Base-by-base conservation (phyloP, 805 yeast species). In the Ogataea pilisensis region DNA sequence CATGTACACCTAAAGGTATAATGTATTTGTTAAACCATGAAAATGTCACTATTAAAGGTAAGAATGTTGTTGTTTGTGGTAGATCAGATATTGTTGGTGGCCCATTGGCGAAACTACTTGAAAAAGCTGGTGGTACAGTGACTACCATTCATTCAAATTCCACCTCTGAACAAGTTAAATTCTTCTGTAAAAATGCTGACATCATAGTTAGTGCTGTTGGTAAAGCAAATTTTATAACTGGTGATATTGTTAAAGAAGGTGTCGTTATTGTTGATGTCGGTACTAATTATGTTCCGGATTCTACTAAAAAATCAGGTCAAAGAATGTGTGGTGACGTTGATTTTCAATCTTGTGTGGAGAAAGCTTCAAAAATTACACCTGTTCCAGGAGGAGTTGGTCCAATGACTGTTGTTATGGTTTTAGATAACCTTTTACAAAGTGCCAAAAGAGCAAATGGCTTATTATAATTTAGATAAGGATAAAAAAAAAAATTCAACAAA, bases 331-430 rank as follows among this genome's bases (percentile, higher is more conserved):
- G 99, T 48, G 99, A 91, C 62, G 96, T 88, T 33, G 96, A 90
- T 55, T 91, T 72, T 56, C 84, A 70, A 40, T 68, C 80, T 24
- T 90, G 87, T 40, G 64, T 72, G 42, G 61, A 69, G 38, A 73
- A 72, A 39, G 93, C 90, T 3, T 66, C 81, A 11, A 76, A 73
- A 53, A 76, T 93, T 48, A 90, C 98, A 5, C 99, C 99, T 14
- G 99, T 91, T 41, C 99, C 99, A 25, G 98, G 98, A 60, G 98
- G 98, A 54, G 98, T 91, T 48, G 99, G 99, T 31, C 99, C 99
- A 49, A 91, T 91, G 98, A 91, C 99, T 21, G 97, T 91, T 35
- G 96, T 96, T 31, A 89, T 90, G 96, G 77, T 91, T 45, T 76
- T 90, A 47, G 76, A 83, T 49, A 91, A 93, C 58, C 91, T 91